Conservation (phyloP, 306 rosid species). For the Rosa multiflora region DNA sequence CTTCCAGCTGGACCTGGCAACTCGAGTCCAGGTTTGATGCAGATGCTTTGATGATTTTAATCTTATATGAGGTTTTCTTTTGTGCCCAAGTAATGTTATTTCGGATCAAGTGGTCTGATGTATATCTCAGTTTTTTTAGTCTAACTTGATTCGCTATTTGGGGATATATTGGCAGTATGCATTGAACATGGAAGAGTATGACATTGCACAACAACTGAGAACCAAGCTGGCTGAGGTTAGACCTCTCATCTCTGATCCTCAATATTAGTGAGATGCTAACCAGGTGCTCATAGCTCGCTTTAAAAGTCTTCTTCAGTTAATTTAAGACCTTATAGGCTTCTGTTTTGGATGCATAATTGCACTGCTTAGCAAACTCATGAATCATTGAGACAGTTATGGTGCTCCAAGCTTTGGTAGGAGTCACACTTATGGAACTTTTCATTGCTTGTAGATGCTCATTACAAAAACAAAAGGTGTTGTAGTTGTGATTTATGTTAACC, state of each 20-base stretch:
- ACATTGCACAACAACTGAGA: constrained; percentile 78
- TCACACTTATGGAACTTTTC: background rate
- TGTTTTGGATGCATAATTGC: background rate
- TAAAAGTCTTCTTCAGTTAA: background rate
- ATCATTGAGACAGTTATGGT: background rate
- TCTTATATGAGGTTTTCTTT: background rate
- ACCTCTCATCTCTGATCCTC: constrained; percentile 17
- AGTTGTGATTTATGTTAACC: background rate
- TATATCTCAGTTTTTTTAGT: constrained; percentile 15
- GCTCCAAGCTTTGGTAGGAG: background rate
- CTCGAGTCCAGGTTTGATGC: constrained; percentile 79
- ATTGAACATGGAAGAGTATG: constrained; percentile 83
- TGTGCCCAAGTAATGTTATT: background rate
- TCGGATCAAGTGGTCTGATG: background rate
- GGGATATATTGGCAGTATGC: constrained; percentile 60
- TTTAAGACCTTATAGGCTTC: background rate
- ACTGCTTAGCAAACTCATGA: background rate
- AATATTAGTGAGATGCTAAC: constrained; percentile 14
- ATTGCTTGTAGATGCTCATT: background rate
- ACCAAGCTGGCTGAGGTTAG: constrained; percentile 87
- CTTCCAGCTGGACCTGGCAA: constrained; percentile 84
- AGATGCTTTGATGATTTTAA: constrained; percentile 8
- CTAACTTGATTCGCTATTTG: constrained; percentile 25
- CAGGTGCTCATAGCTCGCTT: background rate
- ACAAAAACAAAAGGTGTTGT: background rate